Evolutionary conservation across 176 grass and related monocot genomes (phyloP).

Genomic region (Areca catechu): DNA sequence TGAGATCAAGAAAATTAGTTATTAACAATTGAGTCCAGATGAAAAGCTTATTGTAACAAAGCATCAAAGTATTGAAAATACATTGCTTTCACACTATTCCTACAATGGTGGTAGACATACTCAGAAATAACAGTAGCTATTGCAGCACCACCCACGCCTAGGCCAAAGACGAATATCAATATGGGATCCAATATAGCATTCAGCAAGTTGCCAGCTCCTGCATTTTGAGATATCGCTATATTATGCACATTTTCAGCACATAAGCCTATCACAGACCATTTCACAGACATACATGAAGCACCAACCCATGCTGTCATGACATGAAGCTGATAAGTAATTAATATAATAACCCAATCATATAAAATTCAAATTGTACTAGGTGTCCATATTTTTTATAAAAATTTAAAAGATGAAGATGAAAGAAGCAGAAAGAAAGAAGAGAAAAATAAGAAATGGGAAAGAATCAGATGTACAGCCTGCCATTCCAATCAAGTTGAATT

Average conservation of each 20-base stretch:
- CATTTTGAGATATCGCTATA: slow-evolving; percentile 1
- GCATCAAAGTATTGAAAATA: slow-evolving; percentile 11
- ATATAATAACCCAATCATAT: too few species aligned
- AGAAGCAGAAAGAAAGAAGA: too few species aligned
- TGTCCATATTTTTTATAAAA: too few species aligned
- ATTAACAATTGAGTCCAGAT: not conserved
- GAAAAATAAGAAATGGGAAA: too few species aligned
- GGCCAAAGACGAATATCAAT: slow-evolving; percentile 75
- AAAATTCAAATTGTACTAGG: too few species aligned
- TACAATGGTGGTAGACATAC: slow-evolving; percentile 44
- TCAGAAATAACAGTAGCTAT: slow-evolving; percentile 82
- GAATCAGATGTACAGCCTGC: too few species aligned
- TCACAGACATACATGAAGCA: too few species aligned
- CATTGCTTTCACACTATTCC: slow-evolving; percentile 26
- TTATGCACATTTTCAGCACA: not conserved
- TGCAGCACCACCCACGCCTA: slow-evolving; percentile 83
- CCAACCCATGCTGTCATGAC: too few species aligned
- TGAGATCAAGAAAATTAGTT: slow-evolving; percentile 12
- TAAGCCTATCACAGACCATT: too few species aligned
- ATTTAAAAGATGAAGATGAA: too few species aligned
- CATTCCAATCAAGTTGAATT: too few species aligned
- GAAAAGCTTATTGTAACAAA: not conserved
- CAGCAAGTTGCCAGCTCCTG: slow-evolving; percentile 79
- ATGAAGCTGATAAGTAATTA: too few species aligned
- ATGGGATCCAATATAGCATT: slow-evolving; percentile 70